phyloP scores from a whole-genome alignment of 345 rosid species.

The Corymbia maculata region DNA sequence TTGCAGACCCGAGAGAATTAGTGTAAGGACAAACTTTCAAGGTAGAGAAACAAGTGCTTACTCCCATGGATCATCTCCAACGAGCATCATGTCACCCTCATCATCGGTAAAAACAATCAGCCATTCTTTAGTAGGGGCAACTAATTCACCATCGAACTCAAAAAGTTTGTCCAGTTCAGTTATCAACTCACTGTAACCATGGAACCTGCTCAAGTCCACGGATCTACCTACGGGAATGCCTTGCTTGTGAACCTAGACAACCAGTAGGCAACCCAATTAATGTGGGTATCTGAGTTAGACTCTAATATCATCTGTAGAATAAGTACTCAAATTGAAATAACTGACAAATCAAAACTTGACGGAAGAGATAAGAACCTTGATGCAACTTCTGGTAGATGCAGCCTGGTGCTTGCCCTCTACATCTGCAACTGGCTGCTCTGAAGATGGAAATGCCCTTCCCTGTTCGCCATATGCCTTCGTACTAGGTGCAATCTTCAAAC shows the following conservation, averaged over 20 bases:
- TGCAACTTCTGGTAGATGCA: slow-evolving; percentile 34
- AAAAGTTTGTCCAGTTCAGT: slow-evolving; percentile 39
- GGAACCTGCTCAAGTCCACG: slow-evolving; percentile 38
- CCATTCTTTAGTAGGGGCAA: slow-evolving; percentile 29
- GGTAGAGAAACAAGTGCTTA: slow-evolving; percentile 8
- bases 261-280: background rate
- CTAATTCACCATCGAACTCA: slow-evolving; percentile 44
- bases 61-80: slow-evolving; percentile 64
- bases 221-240: slow-evolving; percentile 49
- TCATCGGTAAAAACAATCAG: slow-evolving; percentile 42
- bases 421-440: slow-evolving; percentile 9
- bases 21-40: background rate
- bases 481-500: background rate
- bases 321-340: background rate
- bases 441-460: slow-evolving; percentile 11
- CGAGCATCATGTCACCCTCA: slow-evolving; percentile 53
- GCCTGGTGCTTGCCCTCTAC: slow-evolving; percentile 12
- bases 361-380: slow-evolving; percentile 20
- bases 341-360: background rate
- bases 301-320: background rate
- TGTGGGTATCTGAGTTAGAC: background rate
- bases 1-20: background rate
- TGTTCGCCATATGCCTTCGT: slow-evolving; percentile 5
- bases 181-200: slow-evolving; percentile 30
- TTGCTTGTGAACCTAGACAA: slow-evolving; percentile 41